phyloP scores from a whole-genome alignment of 495 filamentous ascomycete species.

The Aspergillus wentii region DNA sequence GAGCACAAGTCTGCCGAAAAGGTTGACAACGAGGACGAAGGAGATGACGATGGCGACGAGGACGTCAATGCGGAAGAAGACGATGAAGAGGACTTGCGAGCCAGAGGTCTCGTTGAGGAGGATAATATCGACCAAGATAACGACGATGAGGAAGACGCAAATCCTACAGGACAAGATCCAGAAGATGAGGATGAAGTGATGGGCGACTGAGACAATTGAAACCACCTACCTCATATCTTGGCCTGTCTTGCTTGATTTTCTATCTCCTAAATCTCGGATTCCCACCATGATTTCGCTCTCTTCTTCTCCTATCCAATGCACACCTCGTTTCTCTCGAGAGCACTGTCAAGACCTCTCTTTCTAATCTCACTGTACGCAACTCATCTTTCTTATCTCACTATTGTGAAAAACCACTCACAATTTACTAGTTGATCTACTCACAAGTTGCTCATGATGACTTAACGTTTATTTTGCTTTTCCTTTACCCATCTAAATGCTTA shows the following conservation, averaged over 20 bases:
- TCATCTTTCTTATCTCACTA: no score
- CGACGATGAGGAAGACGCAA: slow-evolving; percentile 39
- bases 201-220: slow-evolving; percentile 55
- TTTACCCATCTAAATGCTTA: neutral
- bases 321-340: no score
- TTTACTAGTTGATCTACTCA: neutral
- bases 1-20: slow-evolving; percentile 36
- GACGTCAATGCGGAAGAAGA: slow-evolving; percentile 51
- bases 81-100: slow-evolving; percentile 57
- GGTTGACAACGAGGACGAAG: slow-evolving; percentile 33
- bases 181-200: slow-evolving; percentile 67
- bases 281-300: no score
- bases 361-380: no score
- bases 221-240: neutral
- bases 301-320: no score
- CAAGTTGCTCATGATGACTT: neutral
- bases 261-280: no score
- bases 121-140: slow-evolving; percentile 49
- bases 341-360: neutral
- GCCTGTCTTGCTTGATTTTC: slow-evolving; percentile 7
- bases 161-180: slow-evolving; percentile 39
- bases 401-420: no score
- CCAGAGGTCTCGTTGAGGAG: slow-evolving; percentile 55
- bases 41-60: slow-evolving; percentile 51
- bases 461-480: slow-evolving; percentile 1